A percentile compares a stretch with the other conserved stretches of the same genome.
Evolutionary conservation across 257 asterid genomes (phyloP).

Genomic region (Echites panduratus): DNA sequence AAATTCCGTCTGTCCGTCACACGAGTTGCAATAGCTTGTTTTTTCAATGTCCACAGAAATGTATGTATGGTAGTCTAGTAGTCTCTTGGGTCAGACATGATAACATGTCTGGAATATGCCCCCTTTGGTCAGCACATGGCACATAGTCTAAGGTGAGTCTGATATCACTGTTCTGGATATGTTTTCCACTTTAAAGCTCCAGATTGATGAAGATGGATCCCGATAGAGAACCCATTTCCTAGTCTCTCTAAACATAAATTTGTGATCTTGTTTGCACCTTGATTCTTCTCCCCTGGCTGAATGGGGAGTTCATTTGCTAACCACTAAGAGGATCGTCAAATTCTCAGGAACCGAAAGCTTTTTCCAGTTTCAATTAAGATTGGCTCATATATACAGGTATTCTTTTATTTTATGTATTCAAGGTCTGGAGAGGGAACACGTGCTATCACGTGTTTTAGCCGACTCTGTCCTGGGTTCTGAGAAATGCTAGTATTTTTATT

Average conservation of each 20-base stretch:
- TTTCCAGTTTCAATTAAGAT: neutral
- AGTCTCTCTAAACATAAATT: neutral
- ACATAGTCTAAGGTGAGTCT: too few relatives aligned
- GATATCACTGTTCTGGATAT: neutral
- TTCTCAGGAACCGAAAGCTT: neutral
- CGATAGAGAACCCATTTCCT: neutral
- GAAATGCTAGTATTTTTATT: neutral
- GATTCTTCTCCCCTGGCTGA: neutral
- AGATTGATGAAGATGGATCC: neutral
- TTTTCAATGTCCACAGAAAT: too few relatives aligned
- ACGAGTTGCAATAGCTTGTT: neutral
- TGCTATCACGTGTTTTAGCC: constrained; percentile 36
- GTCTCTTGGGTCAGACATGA: neutral
- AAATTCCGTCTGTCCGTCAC: neutral
- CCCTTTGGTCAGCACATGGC: constrained; percentile 10
- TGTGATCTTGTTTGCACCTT: neutral
- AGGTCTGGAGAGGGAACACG: constrained; percentile 23
- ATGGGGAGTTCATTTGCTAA: neutral
- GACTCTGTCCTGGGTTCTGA: neutral
- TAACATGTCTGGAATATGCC: neutral
- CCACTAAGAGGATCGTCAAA: neutral
- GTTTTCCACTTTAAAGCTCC: neutral
- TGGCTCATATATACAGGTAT: neutral
- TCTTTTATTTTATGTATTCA: neutral
- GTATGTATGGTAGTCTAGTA: neutral